Base-by-base conservation (phyloP, 148 eudicot genomes). In the Amaranthus cruentus region DNA sequence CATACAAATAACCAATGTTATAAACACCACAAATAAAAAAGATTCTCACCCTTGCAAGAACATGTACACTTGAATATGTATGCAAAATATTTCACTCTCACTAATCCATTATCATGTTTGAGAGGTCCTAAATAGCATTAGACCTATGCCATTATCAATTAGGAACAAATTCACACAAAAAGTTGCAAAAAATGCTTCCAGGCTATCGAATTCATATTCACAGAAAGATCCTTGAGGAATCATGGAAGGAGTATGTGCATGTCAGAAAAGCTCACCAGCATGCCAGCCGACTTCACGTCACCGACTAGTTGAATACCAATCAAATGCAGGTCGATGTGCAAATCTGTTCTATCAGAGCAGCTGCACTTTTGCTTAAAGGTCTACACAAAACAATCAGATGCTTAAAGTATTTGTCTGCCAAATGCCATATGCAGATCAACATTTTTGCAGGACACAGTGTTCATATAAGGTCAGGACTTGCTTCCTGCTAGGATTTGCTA, bases 391-490 rank as follows among this genome's bases (percentile, higher is more conserved):
- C 21, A 62, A 66, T 74, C 60, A 64, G 50, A 53, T 69, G 60
- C 56, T 12, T 58, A 50, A 59, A 68, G 51, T 64, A 46, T 48
- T 42, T 52, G 28, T 61, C 42, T 47, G 2, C 14, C 13, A 15
- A 5, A 43, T 11, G 50, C 47, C 28, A 8, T n/a, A 3, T 10
- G 13, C 65, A 14, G 48, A 65, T 78, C 82, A 89, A 42, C 66
- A 74, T 72, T 83, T 90, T 71, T 84, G 83, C 21, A 92, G 90
- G 64, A 96, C 80, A 63, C 81, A 86, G 66, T 78, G 87, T 77
- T 96, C 99, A 44, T 96, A 96, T 57, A 96, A 87, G 69, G 95
- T 79, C 57, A 96, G 74, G 63, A 92, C 82, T 57, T 92, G 94
- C 74, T 87, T 92, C 84, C 89, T 90, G 81, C 75, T 84, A 6